Evolutionary conservation across 768 basidiomycete genomes (phyloP).

Genomic region (Suillus cothurnatus): DNA sequence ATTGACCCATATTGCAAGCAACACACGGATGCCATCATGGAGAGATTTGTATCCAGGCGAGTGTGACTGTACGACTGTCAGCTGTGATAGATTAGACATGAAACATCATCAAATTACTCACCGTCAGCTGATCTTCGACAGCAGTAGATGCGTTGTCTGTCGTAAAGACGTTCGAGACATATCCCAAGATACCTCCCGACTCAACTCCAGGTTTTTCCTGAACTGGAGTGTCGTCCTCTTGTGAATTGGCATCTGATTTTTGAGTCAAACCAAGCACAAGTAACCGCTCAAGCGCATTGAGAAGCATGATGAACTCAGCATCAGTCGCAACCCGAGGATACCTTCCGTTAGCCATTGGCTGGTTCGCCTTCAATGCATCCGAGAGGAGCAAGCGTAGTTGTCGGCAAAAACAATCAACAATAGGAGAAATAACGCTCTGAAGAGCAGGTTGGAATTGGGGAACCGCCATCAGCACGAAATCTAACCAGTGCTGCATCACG

Average conservation of each 20-base stretch:
- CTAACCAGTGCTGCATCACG: conserved; percentile 93
- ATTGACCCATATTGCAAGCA: conserved; percentile 76
- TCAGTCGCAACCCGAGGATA: conserved; percentile 62
- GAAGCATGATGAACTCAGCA: conserved; percentile 80
- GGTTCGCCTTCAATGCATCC: conserved; percentile 53
- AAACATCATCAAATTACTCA: conserved; percentile 34
- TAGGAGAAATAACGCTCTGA: conserved; percentile 64
- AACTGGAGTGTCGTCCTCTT: conserved; percentile 56
- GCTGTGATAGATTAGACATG: not conserved
- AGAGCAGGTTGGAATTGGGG: conserved; percentile 80
- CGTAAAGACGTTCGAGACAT: conserved; percentile 90
- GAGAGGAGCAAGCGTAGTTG: conserved; percentile 61
- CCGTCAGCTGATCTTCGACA: conserved; percentile 59
- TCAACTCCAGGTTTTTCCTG: conserved; percentile 58
- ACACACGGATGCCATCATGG: conserved; percentile 77
- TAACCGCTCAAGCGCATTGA: conserved; percentile 83
- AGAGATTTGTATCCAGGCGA: conserved; percentile 79
- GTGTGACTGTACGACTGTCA: conserved; percentile 44
- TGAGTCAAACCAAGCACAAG: conserved; percentile 72
- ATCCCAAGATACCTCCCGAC: conserved; percentile 75
- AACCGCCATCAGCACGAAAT: conserved; percentile 90
- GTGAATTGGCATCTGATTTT: conserved; percentile 46
- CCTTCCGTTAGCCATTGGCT: conserved; percentile 41
- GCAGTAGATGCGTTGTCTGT: conserved; percentile 55
- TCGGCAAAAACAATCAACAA: conserved; percentile 78